Conservation (phyloP, 495 filamentous ascomycete species). For the Neurospora sp. region DNA sequence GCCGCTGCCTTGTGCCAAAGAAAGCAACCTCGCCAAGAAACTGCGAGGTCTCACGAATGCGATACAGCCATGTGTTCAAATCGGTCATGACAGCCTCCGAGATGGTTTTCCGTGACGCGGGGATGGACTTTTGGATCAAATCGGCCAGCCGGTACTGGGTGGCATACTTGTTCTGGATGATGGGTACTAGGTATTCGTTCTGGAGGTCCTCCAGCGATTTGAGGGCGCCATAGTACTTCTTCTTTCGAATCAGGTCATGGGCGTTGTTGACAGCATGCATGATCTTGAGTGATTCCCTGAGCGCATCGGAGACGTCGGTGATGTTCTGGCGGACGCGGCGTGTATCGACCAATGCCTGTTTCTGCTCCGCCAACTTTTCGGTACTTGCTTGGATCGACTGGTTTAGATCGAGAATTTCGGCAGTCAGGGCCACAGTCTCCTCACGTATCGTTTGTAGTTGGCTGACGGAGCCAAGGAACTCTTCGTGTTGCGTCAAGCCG, state of each 20-base stretch:
- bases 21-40: slow-evolving; percentile 96
- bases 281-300: slow-evolving; percentile 87
- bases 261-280: slow-evolving; percentile 89
- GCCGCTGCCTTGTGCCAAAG: slow-evolving; percentile 84
- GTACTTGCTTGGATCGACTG: slow-evolving; percentile 93
- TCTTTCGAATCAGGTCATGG: slow-evolving; percentile 77
- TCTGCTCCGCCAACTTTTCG: slow-evolving; percentile 88
- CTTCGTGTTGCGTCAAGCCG: slow-evolving; percentile 91
- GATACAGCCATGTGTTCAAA: slow-evolving; percentile 94
- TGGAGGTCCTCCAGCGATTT: slow-evolving; percentile 92
- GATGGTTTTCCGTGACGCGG: slow-evolving; percentile 83
- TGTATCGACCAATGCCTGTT: slow-evolving; percentile 85
- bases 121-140: slow-evolving; percentile 89
- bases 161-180: slow-evolving; percentile 61
- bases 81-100: slow-evolving; percentile 96
- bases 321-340: slow-evolving; percentile 91
- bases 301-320: slow-evolving; percentile 78
- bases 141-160: slow-evolving; percentile 93
- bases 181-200: slow-evolving; percentile 72
- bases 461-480: slow-evolving; percentile 87
- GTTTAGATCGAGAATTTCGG: slow-evolving; percentile 87
- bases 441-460: slow-evolving; percentile 83
- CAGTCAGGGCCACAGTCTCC: slow-evolving; percentile 74
- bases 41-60: slow-evolving; percentile 89
- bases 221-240: slow-evolving; percentile 90